phyloP scores from a whole-genome alignment of 1,284 basidiomycete genomes.

The Cutaneotrichosporon sp. region DNA sequence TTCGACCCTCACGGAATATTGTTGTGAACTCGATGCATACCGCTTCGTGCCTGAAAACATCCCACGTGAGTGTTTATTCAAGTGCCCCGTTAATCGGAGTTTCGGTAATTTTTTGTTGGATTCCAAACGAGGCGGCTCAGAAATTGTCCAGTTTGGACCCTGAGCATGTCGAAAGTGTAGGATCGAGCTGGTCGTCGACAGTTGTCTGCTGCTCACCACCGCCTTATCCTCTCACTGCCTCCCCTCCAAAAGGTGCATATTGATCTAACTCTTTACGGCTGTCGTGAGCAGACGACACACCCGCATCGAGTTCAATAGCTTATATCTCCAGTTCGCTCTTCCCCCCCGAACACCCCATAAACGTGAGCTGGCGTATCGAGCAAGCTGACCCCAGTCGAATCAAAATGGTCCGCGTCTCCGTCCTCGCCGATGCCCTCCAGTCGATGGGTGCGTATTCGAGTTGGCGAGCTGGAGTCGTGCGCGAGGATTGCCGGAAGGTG shows the following conservation, averaged over 20 bases:
- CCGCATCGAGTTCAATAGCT: constrained; percentile 47
- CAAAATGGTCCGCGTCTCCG: constrained; percentile 50
- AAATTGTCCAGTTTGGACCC: neutral
- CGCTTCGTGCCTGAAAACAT: no score
- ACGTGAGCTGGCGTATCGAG: neutral
- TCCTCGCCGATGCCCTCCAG: constrained; percentile 65
- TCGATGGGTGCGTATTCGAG: constrained; percentile 53
- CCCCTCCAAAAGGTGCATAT: constrained; percentile 18
- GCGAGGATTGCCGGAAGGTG: no score
- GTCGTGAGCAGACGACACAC: constrained; percentile 36
- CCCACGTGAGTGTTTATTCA: no score
- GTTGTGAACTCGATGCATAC: no score
- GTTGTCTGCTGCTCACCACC: neutral
- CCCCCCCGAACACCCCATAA: neutral
- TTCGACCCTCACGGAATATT: no score
- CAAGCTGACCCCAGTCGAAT: constrained; percentile 1
- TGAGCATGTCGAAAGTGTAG: neutral
- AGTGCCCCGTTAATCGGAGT: neutral
- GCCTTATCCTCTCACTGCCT: neutral
- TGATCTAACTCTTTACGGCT: constrained; percentile 41
- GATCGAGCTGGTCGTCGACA: neutral
- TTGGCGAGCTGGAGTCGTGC: neutral
- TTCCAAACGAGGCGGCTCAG: neutral
- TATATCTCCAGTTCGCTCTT: constrained; percentile 30
- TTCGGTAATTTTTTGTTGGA: neutral